These are phyloP conservation scores for Diaporthe sp. DNA, from an alignment of 2,329 filamentous ascomycete genomes.

Conservation along the genomic window DNA sequence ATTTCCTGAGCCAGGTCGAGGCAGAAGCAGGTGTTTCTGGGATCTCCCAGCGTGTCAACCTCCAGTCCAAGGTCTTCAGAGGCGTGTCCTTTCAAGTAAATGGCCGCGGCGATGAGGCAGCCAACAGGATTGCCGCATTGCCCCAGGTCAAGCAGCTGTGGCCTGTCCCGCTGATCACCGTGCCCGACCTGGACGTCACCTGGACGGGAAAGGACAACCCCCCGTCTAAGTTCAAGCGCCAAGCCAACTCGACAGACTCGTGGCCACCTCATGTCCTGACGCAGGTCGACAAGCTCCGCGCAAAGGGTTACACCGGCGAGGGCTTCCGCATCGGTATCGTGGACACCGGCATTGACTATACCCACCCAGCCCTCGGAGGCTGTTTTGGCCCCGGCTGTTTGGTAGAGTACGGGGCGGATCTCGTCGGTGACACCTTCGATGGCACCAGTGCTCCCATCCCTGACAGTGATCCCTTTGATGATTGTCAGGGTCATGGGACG, in stretches of 20 bases:
- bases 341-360: slow-evolving; percentile 60
- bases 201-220: slow-evolving; percentile 13
- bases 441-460: slow-evolving; percentile 46
- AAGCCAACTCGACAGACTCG: slow-evolving; percentile 32
- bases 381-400: slow-evolving; percentile 64
- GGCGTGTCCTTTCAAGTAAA: slow-evolving; percentile 42
- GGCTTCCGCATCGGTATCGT: slow-evolving; percentile 59
- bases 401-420: slow-evolving; percentile 60
- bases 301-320: slow-evolving; percentile 57
- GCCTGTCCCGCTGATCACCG: slow-evolving; percentile 44
- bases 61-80: slow-evolving; percentile 43
- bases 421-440: slow-evolving; percentile 55
- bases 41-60: slow-evolving; percentile 39
- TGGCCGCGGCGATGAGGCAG: slow-evolving; percentile 30
- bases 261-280: slow-evolving; percentile 48
- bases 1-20: slow-evolving; percentile 40
- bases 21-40: slow-evolving; percentile 35
- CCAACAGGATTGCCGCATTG: slow-evolving; percentile 43
- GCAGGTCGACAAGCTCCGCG: slow-evolving; percentile 56
- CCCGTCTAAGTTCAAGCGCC: slow-evolving; percentile 24
- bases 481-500: slow-evolving; percentile 58
- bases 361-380: slow-evolving; percentile 63
- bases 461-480: slow-evolving; percentile 54
- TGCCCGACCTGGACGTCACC: slow-evolving; percentile 27
- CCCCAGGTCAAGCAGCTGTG: slow-evolving; percentile 47